These are phyloP conservation scores for Tetrahymena borealis DNA, from an alignment of 73 alveolate species.

Conservation along the genomic window DNA sequence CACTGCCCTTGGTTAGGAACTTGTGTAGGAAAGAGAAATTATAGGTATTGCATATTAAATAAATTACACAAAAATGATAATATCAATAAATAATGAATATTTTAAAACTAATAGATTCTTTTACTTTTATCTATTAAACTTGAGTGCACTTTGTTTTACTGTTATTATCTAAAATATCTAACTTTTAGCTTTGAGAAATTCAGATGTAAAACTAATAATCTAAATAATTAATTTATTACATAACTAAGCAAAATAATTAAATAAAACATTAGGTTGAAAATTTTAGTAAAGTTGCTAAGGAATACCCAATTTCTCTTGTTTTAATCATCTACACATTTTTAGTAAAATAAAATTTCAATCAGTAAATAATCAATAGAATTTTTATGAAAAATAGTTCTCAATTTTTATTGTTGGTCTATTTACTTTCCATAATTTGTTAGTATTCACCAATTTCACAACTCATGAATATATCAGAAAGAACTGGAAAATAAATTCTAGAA, in stretches of 20 bases:
- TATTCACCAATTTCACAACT: slow-evolving; percentile 40
- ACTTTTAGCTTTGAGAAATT: not conserved
- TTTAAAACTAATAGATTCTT: not conserved
- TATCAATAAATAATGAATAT: not conserved
- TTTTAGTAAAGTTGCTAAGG: not conserved
- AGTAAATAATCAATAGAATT: not conserved
- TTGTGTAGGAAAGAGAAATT: slow-evolving; percentile 88
- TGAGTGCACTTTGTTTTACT: not conserved
- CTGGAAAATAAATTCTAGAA: slow-evolving; percentile 18
- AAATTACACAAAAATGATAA: not conserved
- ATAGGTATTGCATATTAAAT: slow-evolving; percentile 57
- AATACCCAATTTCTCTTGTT: slow-evolving; percentile 11
- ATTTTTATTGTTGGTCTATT: slow-evolving; percentile 47
- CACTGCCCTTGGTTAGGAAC: slow-evolving; percentile 94
- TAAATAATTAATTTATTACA: not conserved
- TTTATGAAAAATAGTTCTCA: slow-evolving; percentile 17
- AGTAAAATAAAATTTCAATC: not conserved
- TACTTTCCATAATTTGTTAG: slow-evolving; percentile 45
- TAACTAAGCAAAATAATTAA: not conserved
- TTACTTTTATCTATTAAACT: slow-evolving; percentile 6
- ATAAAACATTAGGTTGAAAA: no score
- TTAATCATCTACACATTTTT: slow-evolving; percentile 18
- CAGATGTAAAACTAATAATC: not conserved
- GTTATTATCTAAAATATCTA: not conserved
- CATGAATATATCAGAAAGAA: slow-evolving; percentile 48